phyloP scores from a whole-genome alignment of 768 basidiomycete genomes.

The Hortiboletus campestris region DNA sequence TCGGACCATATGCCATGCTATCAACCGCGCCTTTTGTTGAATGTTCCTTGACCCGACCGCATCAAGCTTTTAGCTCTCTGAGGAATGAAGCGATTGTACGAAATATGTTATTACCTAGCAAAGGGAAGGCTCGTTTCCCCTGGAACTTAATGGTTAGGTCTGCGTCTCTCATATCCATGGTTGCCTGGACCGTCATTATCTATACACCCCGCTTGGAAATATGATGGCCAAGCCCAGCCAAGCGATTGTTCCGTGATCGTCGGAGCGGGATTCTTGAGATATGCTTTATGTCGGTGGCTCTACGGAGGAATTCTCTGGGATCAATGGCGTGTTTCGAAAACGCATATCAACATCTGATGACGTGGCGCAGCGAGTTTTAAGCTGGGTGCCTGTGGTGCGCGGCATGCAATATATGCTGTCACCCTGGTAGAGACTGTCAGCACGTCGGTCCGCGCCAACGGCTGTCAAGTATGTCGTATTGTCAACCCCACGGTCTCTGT shows the following conservation, averaged over 20 bases:
- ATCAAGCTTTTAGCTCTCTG: constrained; percentile 23
- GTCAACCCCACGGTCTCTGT: constrained; percentile 13
- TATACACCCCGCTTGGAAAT: constrained; percentile 3
- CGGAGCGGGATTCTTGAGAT: constrained; percentile 20
- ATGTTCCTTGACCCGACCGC: constrained; percentile 9
- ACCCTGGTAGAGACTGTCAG: background rate
- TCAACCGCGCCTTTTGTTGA: constrained; percentile 21
- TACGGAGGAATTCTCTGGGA: constrained; percentile 20
- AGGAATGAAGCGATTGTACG: constrained; percentile 18
- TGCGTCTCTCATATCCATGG: constrained; percentile 8
- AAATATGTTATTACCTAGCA: constrained; percentile 7
- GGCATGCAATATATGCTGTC: constrained; percentile 2
- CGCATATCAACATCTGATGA: constrained; percentile 12
- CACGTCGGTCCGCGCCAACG: constrained; percentile 1
- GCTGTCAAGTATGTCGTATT: constrained; percentile 3
- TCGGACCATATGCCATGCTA: constrained; percentile 28
- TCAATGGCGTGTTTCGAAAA: constrained; percentile 18
- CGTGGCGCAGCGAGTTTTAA: constrained; percentile 16
- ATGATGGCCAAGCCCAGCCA: background rate
- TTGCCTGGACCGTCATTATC: background rate
- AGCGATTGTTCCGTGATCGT: constrained; percentile 18
- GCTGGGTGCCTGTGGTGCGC: constrained; percentile 1
- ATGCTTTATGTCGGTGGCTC: constrained; percentile 16
- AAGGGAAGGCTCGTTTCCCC: constrained; percentile 6
- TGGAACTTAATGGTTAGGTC: constrained; percentile 7